A percentile compares a stretch with the other conserved stretches of the same genome.
Conservation (phyloP, 192 early-diverging fungal genomes). For the Gorgonomyces haynaldii region DNA sequence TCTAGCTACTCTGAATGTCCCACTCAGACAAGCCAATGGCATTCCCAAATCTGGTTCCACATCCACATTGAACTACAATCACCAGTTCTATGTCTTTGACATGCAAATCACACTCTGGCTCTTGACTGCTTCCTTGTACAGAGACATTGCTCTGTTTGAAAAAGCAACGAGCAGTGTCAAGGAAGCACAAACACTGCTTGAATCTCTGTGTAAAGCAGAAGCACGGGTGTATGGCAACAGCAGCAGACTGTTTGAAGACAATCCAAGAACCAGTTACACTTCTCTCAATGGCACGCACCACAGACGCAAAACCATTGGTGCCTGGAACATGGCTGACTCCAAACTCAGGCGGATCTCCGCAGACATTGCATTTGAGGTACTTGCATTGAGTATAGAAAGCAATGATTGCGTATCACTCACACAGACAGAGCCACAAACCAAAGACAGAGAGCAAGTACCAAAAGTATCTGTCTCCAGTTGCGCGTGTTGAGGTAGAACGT, state of each 20-base stretch:
- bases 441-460: slow-evolving; percentile 8
- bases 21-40: not conserved
- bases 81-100: slow-evolving; percentile 28
- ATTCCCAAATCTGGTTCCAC: slow-evolving; percentile 6
- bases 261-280: not conserved
- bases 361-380: slow-evolving; percentile 41
- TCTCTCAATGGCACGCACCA: not conserved
- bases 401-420: slow-evolving; percentile 9
- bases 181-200: slow-evolving; percentile 33
- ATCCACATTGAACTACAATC: slow-evolving; percentile 10
- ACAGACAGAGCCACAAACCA: slow-evolving; percentile 1
- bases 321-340: slow-evolving; percentile 9
- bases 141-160: slow-evolving; percentile 19
- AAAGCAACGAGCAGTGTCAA: slow-evolving; percentile 22
- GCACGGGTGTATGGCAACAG: slow-evolving; percentile 3
- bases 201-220: slow-evolving; percentile 20
- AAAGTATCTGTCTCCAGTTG: slow-evolving; percentile 19
- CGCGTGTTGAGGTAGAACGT: slow-evolving; percentile 15
- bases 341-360: slow-evolving; percentile 29
- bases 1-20: too few relatives aligned
- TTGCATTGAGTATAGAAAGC: slow-evolving; percentile 10
- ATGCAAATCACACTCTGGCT: slow-evolving; percentile 36
- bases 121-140: slow-evolving; percentile 26
- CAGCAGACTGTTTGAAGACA: slow-evolving; percentile 10
- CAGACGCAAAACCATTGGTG: not conserved